Evolutionary conservation across 108 stramenopile genomes (phyloP), one percentile per base, ranked within the genome.

Genomic region (Conticribra guillardii): DNA sequence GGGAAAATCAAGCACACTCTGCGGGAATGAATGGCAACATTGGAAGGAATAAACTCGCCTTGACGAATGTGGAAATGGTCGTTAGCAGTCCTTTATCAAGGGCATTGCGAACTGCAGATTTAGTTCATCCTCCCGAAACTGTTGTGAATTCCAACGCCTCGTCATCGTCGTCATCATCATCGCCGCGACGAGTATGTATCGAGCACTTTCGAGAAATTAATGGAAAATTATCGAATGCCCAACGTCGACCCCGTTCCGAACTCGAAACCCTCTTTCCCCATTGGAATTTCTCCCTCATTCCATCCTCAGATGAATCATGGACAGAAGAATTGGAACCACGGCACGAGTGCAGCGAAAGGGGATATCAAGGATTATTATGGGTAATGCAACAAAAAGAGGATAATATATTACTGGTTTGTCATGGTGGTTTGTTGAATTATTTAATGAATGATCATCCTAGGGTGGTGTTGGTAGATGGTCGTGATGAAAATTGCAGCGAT

Each of bases 171-270:
- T 34, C 37, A 3, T 29, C 53, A 48, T 8, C 55, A 65, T 28
- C 50, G 32, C 47, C 68, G 9, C 45, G 52, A 52, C 71, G 87
- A 34, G 71, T 90, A 2, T 57, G 69, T n/a, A 54, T 80, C 31
- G 92, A 93, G 32, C 26, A 74, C 15, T 88, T 93, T 75, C 83
- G 92, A 28, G 88, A 90, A 76, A 84, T 93, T 49, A 93, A 89
- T 77, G 92, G 92, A 9, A 72, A 64, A 34, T 67, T 93, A 49
- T 54, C 90, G 54, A 93, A 91, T 82, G 89, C 84, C 15, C 74
- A 88, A 64, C 85, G 89, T 34, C 68, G 85, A 3, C 76, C 64
- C 0, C 60, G 71, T 67, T 15, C 31, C 0, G 87, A 85, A 33
- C 62, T 91, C 11, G 61, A 66, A 62, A 16, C 52, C 15, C 54